phyloP scores from a whole-genome alignment of 2,329 filamentous ascomycete genomes.

The Penicillium corylophilum region DNA sequence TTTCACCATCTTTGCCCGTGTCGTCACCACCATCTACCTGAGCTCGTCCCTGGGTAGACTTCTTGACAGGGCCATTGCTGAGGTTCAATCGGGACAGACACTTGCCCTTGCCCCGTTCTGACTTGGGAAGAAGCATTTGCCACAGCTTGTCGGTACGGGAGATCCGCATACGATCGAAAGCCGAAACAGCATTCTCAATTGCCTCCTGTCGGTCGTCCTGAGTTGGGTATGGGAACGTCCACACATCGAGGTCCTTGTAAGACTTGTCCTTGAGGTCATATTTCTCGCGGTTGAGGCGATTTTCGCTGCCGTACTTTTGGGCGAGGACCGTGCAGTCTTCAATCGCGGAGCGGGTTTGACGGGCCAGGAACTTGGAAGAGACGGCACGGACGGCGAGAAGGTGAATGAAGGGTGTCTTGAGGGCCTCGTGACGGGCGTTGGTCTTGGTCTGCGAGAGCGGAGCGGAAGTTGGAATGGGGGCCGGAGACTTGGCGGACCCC shows the following conservation, averaged over 20 bases:
- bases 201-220: conserved; percentile 58
- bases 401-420: conserved; percentile 48
- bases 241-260: conserved; percentile 63
- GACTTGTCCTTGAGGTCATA: conserved; percentile 58
- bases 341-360: conserved; percentile 49
- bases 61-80: conserved; percentile 40
- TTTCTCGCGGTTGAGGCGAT: conserved; percentile 49
- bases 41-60: conserved; percentile 38
- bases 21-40: conserved; percentile 40
- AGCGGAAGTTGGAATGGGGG: conserved; percentile 39
- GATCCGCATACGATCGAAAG: conserved; percentile 62
- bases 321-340: conserved; percentile 50
- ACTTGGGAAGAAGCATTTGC: conserved; percentile 60
- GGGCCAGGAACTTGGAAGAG: conserved; percentile 48
- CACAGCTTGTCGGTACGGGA: conserved; percentile 61
- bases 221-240: conserved; percentile 58
- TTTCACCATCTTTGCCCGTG: conserved; percentile 31
- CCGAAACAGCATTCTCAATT: conserved; percentile 62
- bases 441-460: conserved; percentile 39
- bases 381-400: conserved; percentile 56
- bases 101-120: conserved; percentile 63
- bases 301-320: conserved; percentile 54
- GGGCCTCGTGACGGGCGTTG: conserved; percentile 42
- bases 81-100: conserved; percentile 60
- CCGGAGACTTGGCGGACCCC: conserved; percentile 37